A percentile compares a stretch with the other conserved stretches of the same genome.
Conservation (phyloP, 2,329 filamentous ascomycete genomes). For the Juglanconis sp. region DNA sequence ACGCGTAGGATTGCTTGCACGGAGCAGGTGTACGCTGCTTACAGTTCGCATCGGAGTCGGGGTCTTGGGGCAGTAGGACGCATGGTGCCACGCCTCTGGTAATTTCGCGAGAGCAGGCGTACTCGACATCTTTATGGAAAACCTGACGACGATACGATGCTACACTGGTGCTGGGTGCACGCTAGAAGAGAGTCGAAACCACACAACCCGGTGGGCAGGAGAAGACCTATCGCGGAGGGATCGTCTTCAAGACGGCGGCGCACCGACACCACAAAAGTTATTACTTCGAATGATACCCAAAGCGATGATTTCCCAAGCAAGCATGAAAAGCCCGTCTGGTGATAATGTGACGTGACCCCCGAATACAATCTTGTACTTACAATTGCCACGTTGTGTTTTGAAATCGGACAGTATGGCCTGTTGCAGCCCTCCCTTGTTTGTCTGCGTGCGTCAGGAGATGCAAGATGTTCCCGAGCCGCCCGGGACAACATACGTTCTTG, state of each 20-base stretch:
- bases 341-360: background rate
- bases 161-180: background rate
- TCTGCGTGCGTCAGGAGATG: background rate
- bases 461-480: background rate
- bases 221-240: background rate
- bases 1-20: slow-evolving; percentile 16
- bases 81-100: background rate
- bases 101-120: background rate
- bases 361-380: background rate
- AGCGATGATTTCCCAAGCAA: background rate
- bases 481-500: background rate
- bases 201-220: too few relatives aligned
- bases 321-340: background rate
- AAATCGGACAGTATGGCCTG: background rate
- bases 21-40: background rate
- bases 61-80: slow-evolving; percentile 4
- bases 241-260: background rate
- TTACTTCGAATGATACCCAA: slow-evolving; percentile 5
- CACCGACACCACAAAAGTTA: slow-evolving; percentile 1
- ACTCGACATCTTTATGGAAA: background rate
- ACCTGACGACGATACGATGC: background rate
- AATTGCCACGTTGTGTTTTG: background rate
- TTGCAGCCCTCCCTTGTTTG: background rate
- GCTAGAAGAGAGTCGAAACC: background rate
- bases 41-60: background rate